phyloP scores from a whole-genome alignment of 352 stramenopile genomes.

The Phytophthora agathidicida region DNA sequence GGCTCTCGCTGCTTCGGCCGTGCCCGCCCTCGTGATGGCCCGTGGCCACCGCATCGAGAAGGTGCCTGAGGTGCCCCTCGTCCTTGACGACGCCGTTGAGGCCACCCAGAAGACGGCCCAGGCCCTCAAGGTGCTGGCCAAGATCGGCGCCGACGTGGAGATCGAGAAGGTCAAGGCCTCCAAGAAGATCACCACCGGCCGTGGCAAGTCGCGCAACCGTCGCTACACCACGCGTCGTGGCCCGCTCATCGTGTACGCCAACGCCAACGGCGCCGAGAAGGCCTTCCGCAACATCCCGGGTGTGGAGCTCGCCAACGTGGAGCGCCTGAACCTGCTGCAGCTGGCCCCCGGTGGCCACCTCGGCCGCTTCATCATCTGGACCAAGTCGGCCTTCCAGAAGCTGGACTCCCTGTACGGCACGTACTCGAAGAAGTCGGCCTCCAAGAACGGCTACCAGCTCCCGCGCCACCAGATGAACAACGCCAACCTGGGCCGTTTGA shows the following conservation, averaged over 20 bases:
- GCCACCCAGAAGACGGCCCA: constrained; percentile 95
- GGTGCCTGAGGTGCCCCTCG: constrained; percentile 97
- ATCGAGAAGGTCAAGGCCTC: constrained; percentile 98
- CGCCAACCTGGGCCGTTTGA: constrained; percentile 98
- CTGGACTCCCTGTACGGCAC: constrained; percentile 97
- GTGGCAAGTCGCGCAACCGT: constrained; percentile 99
- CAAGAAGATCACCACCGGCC: constrained; percentile 97
- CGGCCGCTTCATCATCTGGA: constrained; percentile 99
- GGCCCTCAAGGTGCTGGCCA: constrained; percentile 94
- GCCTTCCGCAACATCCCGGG: constrained; percentile 98
- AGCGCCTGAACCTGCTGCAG: constrained; percentile 97
- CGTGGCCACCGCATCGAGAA: constrained; percentile 97
- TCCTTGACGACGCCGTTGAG: constrained; percentile 95
- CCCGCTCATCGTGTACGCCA: constrained; percentile 97
- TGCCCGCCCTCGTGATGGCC: constrained; percentile 97
- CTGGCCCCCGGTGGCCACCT: constrained; percentile 98
- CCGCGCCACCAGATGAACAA: constrained; percentile 97
- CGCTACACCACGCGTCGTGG: constrained; percentile 96
- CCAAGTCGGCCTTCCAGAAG: constrained; percentile 96
- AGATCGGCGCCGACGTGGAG: constrained; percentile 95
- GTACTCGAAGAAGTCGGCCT: constrained; percentile 88
- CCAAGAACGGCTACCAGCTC: constrained; percentile 94
- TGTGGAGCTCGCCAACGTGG: constrained; percentile 97
- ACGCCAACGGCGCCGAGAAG: constrained; percentile 93
- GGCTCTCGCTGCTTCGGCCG: constrained; percentile 95